Evolutionary conservation across 305 asterid species (phyloP).

Genomic region (Rubia tinctorum): DNA sequence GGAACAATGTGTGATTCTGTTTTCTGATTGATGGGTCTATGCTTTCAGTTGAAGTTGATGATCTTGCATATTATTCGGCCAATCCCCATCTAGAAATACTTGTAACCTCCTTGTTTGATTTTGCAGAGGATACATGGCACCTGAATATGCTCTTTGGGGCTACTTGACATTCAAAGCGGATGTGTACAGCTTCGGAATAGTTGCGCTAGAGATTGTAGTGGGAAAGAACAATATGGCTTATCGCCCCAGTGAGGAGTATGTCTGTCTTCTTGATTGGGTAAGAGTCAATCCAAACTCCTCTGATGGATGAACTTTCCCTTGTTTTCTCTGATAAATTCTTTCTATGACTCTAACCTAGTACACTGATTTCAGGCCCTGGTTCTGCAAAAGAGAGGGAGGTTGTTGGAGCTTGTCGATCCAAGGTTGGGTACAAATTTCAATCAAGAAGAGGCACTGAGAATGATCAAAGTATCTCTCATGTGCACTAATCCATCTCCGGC

Average conservation of each 20-base stretch:
- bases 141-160: slow-evolving; percentile 96
- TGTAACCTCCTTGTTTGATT: not conserved
- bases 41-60: not conserved
- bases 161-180: slow-evolving; percentile 87
- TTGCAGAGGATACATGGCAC: slow-evolving; percentile 98
- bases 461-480: slow-evolving; percentile 58
- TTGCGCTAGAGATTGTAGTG: slow-evolving; percentile 76
- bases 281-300: not conserved
- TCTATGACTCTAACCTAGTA: not conserved
- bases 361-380: slow-evolving; percentile 50
- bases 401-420: slow-evolving; percentile 55
- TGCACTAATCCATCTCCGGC: slow-evolving; percentile 84
- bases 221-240: slow-evolving; percentile 78
- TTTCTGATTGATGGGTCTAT: not conserved
- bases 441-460: slow-evolving; percentile 48
- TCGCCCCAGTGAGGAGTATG: slow-evolving; percentile 54
- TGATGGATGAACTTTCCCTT: not conserved
- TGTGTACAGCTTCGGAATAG: slow-evolving; percentile 91
- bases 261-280: slow-evolving; percentile 96
- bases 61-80: no score
- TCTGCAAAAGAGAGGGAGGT: slow-evolving; percentile 52
- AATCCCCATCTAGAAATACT: no score
- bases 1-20: slow-evolving; percentile 74
- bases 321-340: not conserved
- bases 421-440: slow-evolving; percentile 39